Evolutionary conservation across 108 stramenopile species (phyloP).

Genomic region (Skeletonema grethae): DNA sequence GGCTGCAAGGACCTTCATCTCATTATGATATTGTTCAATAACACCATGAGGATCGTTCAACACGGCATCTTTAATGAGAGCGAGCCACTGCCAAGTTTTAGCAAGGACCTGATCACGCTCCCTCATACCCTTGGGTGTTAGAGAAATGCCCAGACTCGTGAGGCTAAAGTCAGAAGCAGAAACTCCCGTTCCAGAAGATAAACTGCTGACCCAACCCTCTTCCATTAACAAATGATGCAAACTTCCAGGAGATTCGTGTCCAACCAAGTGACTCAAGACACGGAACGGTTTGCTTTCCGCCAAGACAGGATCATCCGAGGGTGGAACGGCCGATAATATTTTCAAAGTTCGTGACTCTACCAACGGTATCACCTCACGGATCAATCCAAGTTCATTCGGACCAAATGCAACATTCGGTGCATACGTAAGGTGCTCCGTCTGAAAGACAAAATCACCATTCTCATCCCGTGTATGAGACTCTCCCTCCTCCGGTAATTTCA

Average conservation of each 20-base stretch:
- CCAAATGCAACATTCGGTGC: constrained; percentile 70
- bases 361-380: constrained; percentile 87
- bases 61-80: constrained; percentile 63
- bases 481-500: constrained; percentile 22
- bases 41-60: constrained; percentile 49
- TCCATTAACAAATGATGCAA: constrained; percentile 82
- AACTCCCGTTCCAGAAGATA: constrained; percentile 82
- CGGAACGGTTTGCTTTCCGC: constrained; percentile 72
- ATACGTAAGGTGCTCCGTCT: constrained; percentile 74
- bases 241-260: constrained; percentile 95
- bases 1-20: constrained; percentile 67
- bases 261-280: constrained; percentile 91
- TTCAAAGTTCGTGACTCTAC: constrained; percentile 82
- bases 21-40: constrained; percentile 74
- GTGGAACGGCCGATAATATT: constrained; percentile 90
- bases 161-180: constrained; percentile 71
- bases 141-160: constrained; percentile 65
- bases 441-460: constrained; percentile 52
- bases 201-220: constrained; percentile 68
- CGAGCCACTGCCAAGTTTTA: constrained; percentile 81
- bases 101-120: constrained; percentile 72
- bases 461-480: constrained; percentile 24
- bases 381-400: constrained; percentile 61
- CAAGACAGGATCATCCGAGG: constrained; percentile 75
- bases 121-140: constrained; percentile 83